These are phyloP conservation scores for Fagus crenata DNA, from an alignment of 306 rosid species.

Conservation along the genomic window DNA sequence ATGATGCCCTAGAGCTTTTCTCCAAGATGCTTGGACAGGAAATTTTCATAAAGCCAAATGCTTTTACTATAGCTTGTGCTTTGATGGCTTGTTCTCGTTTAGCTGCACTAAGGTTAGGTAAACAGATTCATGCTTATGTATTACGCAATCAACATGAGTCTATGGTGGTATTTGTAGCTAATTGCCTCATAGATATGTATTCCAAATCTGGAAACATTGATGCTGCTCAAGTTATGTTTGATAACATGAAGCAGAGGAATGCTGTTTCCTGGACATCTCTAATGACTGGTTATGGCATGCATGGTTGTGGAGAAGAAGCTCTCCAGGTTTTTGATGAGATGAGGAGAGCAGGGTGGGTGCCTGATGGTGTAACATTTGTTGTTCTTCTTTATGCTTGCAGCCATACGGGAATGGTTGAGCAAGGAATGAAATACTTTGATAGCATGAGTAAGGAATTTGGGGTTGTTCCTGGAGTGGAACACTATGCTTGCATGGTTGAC, in stretches of 20 bases:
- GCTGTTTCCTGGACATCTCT: constrained; percentile 84
- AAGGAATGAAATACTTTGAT: constrained; percentile 61
- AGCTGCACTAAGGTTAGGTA: constrained; percentile 63
- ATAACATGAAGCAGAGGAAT: constrained; percentile 55
- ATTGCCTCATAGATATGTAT: constrained; percentile 88
- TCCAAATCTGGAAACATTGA: constrained; percentile 80
- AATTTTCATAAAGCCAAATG: constrained; percentile 57
- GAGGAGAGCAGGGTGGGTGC: constrained; percentile 47
- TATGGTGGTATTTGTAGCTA: constrained; percentile 52
- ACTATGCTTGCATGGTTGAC: constrained; percentile 89
- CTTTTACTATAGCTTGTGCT: constrained; percentile 80
- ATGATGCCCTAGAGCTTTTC: constrained; percentile 66
- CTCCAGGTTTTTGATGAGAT: constrained; percentile 60
- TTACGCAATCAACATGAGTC: constrained; percentile 52
- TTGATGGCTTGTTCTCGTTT: constrained; percentile 88
- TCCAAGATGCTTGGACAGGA: constrained; percentile 56
- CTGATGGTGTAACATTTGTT: constrained; percentile 73
- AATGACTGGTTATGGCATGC: constrained; percentile 81
- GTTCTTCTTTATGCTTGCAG: constrained; percentile 85
- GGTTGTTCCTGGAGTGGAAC: constrained; percentile 68
- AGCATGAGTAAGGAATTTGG: constrained; percentile 58
- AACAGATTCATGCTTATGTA: constrained; percentile 66
- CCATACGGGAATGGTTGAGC: constrained; percentile 77
- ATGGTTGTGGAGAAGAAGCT: constrained; percentile 82
- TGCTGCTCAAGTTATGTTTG: constrained; percentile 63